phyloP scores from a whole-genome alignment of 352 stramenopile species.

The Blastocystis sp. region DNA sequence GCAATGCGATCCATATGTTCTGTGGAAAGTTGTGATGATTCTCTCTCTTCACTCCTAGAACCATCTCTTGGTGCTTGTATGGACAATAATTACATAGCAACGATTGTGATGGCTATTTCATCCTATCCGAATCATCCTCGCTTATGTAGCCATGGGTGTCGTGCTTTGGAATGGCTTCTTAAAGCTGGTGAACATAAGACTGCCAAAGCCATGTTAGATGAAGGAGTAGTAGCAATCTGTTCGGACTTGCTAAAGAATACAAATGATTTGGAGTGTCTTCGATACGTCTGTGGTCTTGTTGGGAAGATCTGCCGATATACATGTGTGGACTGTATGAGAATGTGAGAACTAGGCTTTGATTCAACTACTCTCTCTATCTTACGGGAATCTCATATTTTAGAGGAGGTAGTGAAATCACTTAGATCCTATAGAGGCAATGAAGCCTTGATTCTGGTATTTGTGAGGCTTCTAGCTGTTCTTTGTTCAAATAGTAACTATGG shows the following conservation, averaged over 20 bases:
- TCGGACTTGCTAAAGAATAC: background rate
- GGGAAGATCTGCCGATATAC: background rate
- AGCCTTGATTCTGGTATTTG: background rate
- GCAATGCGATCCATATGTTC: slow-evolving; percentile 4
- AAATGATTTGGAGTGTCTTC: background rate
- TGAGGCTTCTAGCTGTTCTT: background rate
- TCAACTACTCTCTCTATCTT: background rate
- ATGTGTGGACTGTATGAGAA: background rate
- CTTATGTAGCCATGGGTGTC: background rate
- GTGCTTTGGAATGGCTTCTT: slow-evolving; percentile 6
- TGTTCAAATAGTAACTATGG: background rate
- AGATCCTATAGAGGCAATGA: background rate
- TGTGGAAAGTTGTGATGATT: background rate
- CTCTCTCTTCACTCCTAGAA: background rate
- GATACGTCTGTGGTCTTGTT: background rate
- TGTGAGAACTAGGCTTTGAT: too few species aligned
- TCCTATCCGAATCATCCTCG: background rate
- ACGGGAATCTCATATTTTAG: background rate
- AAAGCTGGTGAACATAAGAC: background rate
- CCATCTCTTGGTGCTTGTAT: background rate
- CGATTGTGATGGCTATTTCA: background rate
- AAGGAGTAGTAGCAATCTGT: background rate
- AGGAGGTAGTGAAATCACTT: background rate
- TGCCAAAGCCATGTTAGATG: background rate
- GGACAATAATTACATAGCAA: background rate